Evolutionary conservation across 179 eudicot genomes (phyloP).

Genomic region (Corrigiola litoralis): DNA sequence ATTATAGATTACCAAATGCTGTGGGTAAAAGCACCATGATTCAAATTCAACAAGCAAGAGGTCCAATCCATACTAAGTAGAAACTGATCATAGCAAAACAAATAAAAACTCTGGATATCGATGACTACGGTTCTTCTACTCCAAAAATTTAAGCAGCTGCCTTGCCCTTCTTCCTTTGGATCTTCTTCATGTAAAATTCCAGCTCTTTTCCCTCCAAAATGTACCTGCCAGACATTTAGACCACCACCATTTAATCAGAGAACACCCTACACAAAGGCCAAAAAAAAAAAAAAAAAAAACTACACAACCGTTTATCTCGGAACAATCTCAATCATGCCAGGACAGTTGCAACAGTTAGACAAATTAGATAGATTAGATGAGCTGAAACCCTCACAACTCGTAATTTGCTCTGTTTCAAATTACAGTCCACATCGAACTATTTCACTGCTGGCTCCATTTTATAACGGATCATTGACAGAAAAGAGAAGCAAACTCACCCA

Average conservation of each 20-base stretch:
- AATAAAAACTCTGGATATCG: conserved; percentile 4
- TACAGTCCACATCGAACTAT: no score
- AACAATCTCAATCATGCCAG: no score
- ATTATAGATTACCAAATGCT: conserved; percentile 16
- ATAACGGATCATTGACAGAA: no score
- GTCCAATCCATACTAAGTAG: conserved; percentile 8
- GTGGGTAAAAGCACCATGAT: background rate
- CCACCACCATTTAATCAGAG: no score
- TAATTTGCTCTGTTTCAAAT: no score
- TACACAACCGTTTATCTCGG: no score
- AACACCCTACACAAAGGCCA: no score
- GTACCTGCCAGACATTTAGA: conserved; percentile 31
- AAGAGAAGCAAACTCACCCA: conserved; percentile 29
- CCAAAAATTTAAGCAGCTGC: conserved; percentile 37
- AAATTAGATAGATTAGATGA: no score
- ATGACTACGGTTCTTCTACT: background rate
- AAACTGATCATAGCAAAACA: background rate
- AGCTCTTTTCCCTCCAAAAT: conserved; percentile 72
- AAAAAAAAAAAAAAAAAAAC: no score
- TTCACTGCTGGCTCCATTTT: no score
- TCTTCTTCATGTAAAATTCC: conserved; percentile 76
- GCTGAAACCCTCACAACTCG: no score
- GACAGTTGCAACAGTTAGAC: no score
- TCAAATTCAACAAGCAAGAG: background rate
- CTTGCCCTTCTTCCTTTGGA: conserved; percentile 78